A percentile compares a stretch with the other conserved stretches of the same genome.
Conservation (phyloP, 768 basidiomycete species). For the Tephrocybe sp. region DNA sequence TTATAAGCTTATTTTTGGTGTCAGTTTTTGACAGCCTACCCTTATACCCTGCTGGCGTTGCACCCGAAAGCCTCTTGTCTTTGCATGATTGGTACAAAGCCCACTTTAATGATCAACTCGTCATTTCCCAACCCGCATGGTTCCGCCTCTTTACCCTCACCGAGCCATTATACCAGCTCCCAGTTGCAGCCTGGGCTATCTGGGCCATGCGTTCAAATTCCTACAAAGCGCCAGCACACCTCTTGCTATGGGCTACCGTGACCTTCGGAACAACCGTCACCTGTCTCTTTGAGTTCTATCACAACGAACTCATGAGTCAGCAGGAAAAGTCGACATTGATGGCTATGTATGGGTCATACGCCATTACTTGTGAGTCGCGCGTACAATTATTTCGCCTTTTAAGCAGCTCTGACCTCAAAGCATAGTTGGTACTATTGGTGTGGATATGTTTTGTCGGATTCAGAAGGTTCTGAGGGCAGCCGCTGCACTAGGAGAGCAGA, state of each 20-base stretch:
- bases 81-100: slow-evolving; percentile 17
- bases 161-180: slow-evolving; percentile 20
- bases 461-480: slow-evolving; percentile 14
- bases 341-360: slow-evolving; percentile 19
- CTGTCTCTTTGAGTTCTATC: slow-evolving; percentile 20
- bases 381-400: not conserved
- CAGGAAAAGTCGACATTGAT: slow-evolving; percentile 15
- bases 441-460: slow-evolving; percentile 21
- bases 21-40: slow-evolving; percentile 20
- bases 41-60: slow-evolving; percentile 17
- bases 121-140: slow-evolving; percentile 19
- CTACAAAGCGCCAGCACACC: slow-evolving; percentile 16
- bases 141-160: slow-evolving; percentile 20
- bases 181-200: slow-evolving; percentile 18
- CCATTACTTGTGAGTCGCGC: slow-evolving; percentile 14
- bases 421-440: slow-evolving; percentile 17
- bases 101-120: slow-evolving; percentile 21
- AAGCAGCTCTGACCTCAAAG: not conserved
- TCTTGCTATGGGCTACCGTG: slow-evolving; percentile 19
- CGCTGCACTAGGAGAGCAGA: slow-evolving; percentile 1
- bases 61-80: slow-evolving; percentile 15
- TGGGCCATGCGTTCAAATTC: slow-evolving; percentile 20
- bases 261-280: slow-evolving; percentile 18
- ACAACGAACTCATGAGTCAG: slow-evolving; percentile 19
- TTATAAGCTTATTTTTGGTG: not conserved